phyloP scores from a whole-genome alignment of 2,329 filamentous ascomycete genomes.

The Rhinocladiella similis region DNA sequence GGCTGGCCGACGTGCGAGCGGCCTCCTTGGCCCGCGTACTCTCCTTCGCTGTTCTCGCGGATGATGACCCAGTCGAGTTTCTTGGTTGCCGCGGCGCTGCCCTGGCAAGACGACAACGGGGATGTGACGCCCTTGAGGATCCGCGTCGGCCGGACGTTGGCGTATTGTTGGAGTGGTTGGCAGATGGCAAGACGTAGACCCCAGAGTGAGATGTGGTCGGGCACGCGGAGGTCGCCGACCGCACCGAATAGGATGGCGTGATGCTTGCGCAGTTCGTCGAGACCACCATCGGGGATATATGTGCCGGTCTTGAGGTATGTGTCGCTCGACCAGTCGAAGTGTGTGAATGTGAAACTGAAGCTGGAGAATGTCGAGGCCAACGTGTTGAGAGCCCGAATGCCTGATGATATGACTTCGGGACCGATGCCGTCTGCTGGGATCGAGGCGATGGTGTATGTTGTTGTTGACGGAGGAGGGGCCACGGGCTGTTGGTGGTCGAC shows the following conservation, averaged over 20 bases:
- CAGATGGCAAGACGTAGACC: slow-evolving; percentile 66
- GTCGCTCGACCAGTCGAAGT: slow-evolving; percentile 68
- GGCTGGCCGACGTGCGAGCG: slow-evolving; percentile 58
- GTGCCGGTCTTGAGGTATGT: slow-evolving; percentile 65
- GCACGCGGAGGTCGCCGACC: slow-evolving; percentile 64
- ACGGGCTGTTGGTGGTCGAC: background rate
- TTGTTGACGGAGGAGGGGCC: slow-evolving; percentile 8
- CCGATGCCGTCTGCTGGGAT: slow-evolving; percentile 72
- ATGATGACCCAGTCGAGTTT: slow-evolving; percentile 68
- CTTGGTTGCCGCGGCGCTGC: slow-evolving; percentile 51
- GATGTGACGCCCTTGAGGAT: slow-evolving; percentile 62
- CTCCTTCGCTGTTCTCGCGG: slow-evolving; percentile 67
- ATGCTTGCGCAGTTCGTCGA: slow-evolving; percentile 58
- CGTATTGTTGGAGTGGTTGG: slow-evolving; percentile 67
- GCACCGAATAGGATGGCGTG: slow-evolving; percentile 70
- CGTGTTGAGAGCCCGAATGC: slow-evolving; percentile 60
- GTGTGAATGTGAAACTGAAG: slow-evolving; percentile 61
- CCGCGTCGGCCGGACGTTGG: slow-evolving; percentile 66
- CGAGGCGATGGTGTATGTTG: slow-evolving; percentile 51
- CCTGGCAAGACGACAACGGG: slow-evolving; percentile 38
- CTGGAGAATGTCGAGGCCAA: slow-evolving; percentile 50
- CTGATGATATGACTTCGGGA: slow-evolving; percentile 65
- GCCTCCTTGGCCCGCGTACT: slow-evolving; percentile 66
- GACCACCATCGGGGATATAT: slow-evolving; percentile 63
- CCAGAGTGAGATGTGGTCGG: slow-evolving; percentile 69